These are phyloP conservation scores for Catharanthus roseus DNA, from an alignment of 257 asterid genomes.

Conservation along the genomic window DNA sequence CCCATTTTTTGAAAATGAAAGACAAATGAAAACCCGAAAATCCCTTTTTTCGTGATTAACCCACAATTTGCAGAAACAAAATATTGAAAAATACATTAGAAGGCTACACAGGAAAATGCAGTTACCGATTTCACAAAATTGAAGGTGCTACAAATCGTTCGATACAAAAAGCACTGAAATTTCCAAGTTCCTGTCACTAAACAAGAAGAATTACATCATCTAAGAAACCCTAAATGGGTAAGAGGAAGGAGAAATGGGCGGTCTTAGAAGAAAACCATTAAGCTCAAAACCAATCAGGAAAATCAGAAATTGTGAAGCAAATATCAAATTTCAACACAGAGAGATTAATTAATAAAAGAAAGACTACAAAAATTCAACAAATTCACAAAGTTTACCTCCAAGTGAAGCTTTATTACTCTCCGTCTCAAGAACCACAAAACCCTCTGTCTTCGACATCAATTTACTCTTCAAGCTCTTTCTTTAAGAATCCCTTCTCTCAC, in stretches of 20 bases:
- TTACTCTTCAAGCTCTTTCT: background rate
- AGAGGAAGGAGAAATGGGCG: background rate
- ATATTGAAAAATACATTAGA: background rate
- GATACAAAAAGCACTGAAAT: background rate
- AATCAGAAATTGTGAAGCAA: too few species aligned
- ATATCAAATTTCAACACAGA: background rate
- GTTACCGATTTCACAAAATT: background rate
- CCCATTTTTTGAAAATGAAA: background rate
- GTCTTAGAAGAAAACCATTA: background rate
- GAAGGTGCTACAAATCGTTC: background rate
- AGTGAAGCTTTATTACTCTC: slow-evolving; percentile 20
- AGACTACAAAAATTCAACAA: background rate
- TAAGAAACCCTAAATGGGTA: background rate
- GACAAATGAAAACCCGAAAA: background rate
- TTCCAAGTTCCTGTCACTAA: background rate
- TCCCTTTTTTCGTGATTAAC: background rate
- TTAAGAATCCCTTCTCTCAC: background rate
- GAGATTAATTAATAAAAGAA: background rate
- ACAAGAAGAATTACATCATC: background rate
- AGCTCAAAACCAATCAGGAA: background rate
- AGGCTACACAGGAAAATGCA: too few species aligned
- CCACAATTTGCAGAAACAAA: background rate
- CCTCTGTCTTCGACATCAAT: slow-evolving; percentile 22
- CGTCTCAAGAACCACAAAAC: slow-evolving; percentile 23
- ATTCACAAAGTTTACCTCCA: slow-evolving; percentile 31